Percentiles rank a stretch among this genome's conserved stretches.
Conservation (phyloP, 2,329 filamentous ascomycete species). For the Sporothrix phasma region DNA sequence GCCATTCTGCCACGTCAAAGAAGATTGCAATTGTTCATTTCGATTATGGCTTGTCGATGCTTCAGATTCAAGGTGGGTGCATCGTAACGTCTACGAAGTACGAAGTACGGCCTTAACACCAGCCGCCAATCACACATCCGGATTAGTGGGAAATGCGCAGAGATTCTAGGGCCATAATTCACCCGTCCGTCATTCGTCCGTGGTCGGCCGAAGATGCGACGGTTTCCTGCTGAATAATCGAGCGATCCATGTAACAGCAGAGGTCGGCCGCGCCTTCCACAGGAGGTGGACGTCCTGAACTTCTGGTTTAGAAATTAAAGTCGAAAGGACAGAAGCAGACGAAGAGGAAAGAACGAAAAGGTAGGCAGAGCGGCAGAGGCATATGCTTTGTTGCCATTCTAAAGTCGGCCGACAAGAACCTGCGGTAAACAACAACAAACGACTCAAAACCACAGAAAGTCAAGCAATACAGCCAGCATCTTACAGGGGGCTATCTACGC, state of each 20-base stretch:
- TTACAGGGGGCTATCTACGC: background rate
- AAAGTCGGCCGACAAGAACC: too few species aligned
- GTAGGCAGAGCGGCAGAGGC: background rate
- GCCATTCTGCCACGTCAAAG: too few species aligned
- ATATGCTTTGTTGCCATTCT: background rate
- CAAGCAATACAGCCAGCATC: background rate
- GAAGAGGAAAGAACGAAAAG: background rate
- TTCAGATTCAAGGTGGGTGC: too few species aligned
- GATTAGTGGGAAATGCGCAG: background rate
- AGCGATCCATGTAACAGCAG: background rate
- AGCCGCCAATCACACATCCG: background rate
- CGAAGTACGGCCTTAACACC: background rate
- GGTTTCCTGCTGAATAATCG: background rate
- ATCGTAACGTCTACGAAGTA: background rate
- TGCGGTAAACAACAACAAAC: background rate
- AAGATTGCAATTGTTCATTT: too few species aligned
- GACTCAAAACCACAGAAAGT: background rate
- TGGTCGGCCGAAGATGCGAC: background rate
- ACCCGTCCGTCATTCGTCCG: conserved; percentile 9
- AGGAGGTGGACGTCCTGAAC: background rate
- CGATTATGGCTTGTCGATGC: background rate
- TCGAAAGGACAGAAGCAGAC: background rate
- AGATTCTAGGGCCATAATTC: too few species aligned
- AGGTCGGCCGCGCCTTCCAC: background rate
- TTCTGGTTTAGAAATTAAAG: background rate